Evolutionary conservation across 306 rosid genomes (phyloP), one percentile per base, ranked within the genome.

Genomic region (Begonia fuchsioides): DNA sequence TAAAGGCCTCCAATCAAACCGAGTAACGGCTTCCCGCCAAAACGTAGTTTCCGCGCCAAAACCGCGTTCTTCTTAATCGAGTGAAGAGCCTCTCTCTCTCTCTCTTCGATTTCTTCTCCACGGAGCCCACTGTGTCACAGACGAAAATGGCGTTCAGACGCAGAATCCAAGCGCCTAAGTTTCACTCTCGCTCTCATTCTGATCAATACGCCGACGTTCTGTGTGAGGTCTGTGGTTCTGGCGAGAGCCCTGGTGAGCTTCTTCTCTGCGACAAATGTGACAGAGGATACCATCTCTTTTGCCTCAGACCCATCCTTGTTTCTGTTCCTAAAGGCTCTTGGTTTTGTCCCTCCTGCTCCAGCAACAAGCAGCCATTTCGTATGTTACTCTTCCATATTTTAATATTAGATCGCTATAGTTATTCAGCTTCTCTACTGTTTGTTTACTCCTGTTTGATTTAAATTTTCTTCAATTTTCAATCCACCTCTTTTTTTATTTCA

Each of bases 221-320:
- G 64, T 80, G 84, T 58, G 65, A 69, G 56, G 64, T 69, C 39
- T 87, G 94, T 39, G 72, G 72, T 17, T 72, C 76, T 15, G 96
- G 87, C 0, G 66, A 75, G 9, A 71, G 64, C 17, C 80, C 94
- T 20, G 68, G 80, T 3, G 55, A 77, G 53, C 58, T 87, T 13
- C 81, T 87, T 35, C 93, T 87, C 10, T 87, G 96, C 70, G 94
- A 87, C 66, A 68, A 64, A 20, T 87, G 96, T 47, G 81, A 80
- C 26, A 19, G 59, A 51, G 96, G 96, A 1, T 77, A 62, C 56
- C 96, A 87, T 44, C 47, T 87, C 10, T 87, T 87, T 55, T 87
- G 96, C 51, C 92, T 80, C 57, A 57, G 72, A 6, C 96, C 94
- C 39, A 69, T 77, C 38, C 80, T 87, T 5, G 68, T 57, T 38